phyloP scores from a whole-genome alignment of 2,329 filamentous ascomycete genomes.

The Diplocarpon rosae region DNA sequence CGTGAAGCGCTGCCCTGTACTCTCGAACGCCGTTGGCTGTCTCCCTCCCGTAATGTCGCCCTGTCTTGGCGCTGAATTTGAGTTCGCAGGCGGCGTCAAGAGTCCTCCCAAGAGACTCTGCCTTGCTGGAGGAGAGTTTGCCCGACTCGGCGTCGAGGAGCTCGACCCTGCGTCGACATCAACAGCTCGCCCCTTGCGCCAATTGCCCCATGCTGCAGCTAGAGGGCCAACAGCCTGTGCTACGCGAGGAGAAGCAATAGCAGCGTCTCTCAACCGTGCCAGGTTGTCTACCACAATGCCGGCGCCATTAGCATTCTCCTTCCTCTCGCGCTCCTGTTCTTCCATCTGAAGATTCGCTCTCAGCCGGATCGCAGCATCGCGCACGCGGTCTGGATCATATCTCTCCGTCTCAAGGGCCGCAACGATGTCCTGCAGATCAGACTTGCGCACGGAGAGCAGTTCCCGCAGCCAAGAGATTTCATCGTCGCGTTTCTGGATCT shows the following conservation, averaged over 20 bases:
- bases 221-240: constrained; percentile 67
- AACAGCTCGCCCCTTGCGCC: constrained; percentile 49
- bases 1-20: constrained; percentile 47
- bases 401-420: constrained; percentile 60
- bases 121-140: constrained; percentile 30
- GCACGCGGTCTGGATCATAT: constrained; percentile 69
- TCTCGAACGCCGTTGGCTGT: constrained; percentile 51
- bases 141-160: neutral
- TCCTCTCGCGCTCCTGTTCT: constrained; percentile 84
- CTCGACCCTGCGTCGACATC: neutral
- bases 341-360: constrained; percentile 97
- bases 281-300: constrained; percentile 63
- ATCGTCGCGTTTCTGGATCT: constrained; percentile 83
- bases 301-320: constrained; percentile 57
- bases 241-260: constrained; percentile 67
- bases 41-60: constrained; percentile 11
- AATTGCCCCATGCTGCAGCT: constrained; percentile 93
- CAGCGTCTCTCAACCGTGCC: constrained; percentile 57
- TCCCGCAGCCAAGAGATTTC: constrained; percentile 94
- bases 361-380: constrained; percentile 84
- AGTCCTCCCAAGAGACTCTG: constrained; percentile 65
- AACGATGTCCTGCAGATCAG: constrained; percentile 89
- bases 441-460: constrained; percentile 77
- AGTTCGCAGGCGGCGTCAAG: constrained; percentile 67
- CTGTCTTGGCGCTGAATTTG: constrained; percentile 31